phyloP scores from a whole-genome alignment of 2,329 filamentous ascomycete genomes.

The Aspergillus uvarum region DNA sequence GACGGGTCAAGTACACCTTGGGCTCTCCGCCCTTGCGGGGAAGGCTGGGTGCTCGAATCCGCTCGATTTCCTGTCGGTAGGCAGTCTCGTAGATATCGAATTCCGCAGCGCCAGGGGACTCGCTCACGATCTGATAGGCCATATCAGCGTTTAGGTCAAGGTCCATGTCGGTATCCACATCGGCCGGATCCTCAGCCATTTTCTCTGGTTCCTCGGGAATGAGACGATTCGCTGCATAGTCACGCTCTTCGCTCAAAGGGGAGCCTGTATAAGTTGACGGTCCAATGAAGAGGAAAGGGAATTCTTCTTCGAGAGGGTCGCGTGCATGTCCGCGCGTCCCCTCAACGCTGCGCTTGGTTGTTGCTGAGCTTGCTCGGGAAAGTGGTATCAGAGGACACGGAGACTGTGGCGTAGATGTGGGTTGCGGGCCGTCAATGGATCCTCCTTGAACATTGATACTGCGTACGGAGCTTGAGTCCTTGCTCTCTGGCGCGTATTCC shows the following conservation, averaged over 20 bases:
- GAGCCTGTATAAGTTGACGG: slow-evolving; percentile 49
- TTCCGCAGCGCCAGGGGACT: slow-evolving; percentile 80
- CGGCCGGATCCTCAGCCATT: slow-evolving; percentile 36
- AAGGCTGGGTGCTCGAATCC: slow-evolving; percentile 57
- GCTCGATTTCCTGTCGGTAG: slow-evolving; percentile 77
- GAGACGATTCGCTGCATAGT: slow-evolving; percentile 10
- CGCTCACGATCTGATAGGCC: slow-evolving; percentile 61
- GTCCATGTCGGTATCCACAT: slow-evolving; percentile 14
- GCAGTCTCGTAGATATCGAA: slow-evolving; percentile 87
- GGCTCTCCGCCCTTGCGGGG: slow-evolving; percentile 45
- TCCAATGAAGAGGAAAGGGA: slow-evolving; percentile 74
- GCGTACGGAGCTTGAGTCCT: slow-evolving; percentile 28
- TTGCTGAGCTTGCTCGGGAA: slow-evolving; percentile 32
- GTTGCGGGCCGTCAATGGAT: slow-evolving; percentile 17
- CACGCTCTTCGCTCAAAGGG: slow-evolving; percentile 15
- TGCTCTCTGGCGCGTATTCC: slow-evolving; percentile 22
- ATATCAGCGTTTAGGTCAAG: slow-evolving; percentile 6
- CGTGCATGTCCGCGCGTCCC: slow-evolving; percentile 62
- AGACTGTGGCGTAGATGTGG: slow-evolving; percentile 27
- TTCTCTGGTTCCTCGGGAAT: slow-evolving; percentile 26
- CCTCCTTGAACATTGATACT: slow-evolving; percentile 21
- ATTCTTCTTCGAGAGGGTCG: slow-evolving; percentile 64
- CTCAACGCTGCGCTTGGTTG: slow-evolving; percentile 40
- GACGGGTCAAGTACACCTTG: slow-evolving; percentile 58
- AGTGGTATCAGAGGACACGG: slow-evolving; percentile 27